Conservation (phyloP, 2,329 filamentous ascomycete genomes). For the Talaromyces sp. region DNA sequence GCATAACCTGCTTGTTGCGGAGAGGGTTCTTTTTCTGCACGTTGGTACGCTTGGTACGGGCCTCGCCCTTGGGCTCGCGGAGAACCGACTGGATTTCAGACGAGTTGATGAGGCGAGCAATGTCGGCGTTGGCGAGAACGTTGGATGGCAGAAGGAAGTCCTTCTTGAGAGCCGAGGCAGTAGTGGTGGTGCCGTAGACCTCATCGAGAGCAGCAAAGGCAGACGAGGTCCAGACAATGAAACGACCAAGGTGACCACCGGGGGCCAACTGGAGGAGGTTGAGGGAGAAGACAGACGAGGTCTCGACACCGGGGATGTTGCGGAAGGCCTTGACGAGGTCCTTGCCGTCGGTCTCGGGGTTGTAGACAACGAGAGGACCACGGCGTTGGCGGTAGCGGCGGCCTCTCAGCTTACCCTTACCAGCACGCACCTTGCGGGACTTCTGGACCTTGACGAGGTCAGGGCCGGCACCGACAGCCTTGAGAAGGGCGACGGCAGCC, state of each 20-base stretch:
- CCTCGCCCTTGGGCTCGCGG: slow-evolving; percentile 81
- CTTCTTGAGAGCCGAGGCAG: slow-evolving; percentile 90
- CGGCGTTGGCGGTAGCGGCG: slow-evolving; percentile 96
- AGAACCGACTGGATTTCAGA: slow-evolving; percentile 97
- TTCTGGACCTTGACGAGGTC: slow-evolving; percentile 94
- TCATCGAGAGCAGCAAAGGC: slow-evolving; percentile 95
- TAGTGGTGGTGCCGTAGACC: slow-evolving; percentile 91
- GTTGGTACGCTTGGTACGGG: slow-evolving; percentile 78
- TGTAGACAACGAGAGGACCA: slow-evolving; percentile 95
- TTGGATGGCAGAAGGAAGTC: slow-evolving; percentile 96
- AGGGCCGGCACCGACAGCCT: slow-evolving; percentile 80
- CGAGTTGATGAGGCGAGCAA: slow-evolving; percentile 97
- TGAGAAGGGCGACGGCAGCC: slow-evolving; percentile 77
- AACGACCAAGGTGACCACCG: slow-evolving; percentile 96
- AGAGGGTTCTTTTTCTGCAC: slow-evolving; percentile 99
- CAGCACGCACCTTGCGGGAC: slow-evolving; percentile 94
- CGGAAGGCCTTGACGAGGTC: slow-evolving; percentile 91
- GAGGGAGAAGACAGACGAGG: slow-evolving; percentile 82
- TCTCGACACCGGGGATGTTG: slow-evolving; percentile 99
- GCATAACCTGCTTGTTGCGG: slow-evolving; percentile 95
- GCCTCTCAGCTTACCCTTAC: slow-evolving; percentile 97
- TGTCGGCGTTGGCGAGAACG: slow-evolving; percentile 88
- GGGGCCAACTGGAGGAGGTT: slow-evolving; percentile 99
- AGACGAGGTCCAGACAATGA: slow-evolving; percentile 97
- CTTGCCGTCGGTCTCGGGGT: slow-evolving; percentile 91